phyloP scores from a whole-genome alignment of 2,329 filamentous ascomycete genomes.

The Cladosporium phlei region DNA sequence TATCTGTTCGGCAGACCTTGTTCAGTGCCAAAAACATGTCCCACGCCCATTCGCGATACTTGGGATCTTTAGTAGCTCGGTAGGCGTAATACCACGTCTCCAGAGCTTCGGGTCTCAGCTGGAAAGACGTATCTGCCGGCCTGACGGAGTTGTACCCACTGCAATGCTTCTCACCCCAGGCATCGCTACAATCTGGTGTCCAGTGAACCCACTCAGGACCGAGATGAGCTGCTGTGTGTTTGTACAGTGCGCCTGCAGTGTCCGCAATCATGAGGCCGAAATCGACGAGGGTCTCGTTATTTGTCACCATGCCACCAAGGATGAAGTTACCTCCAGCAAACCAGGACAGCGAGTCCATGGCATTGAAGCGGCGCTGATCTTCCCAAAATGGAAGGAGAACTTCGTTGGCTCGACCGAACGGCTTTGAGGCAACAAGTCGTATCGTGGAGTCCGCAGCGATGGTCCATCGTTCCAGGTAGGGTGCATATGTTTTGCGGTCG shows the following conservation, averaged over 20 bases:
- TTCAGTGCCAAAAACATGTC: slow-evolving; percentile 22
- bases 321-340: slow-evolving; percentile 34
- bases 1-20: slow-evolving; percentile 21
- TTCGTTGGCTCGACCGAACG: slow-evolving; percentile 28
- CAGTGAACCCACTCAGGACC: slow-evolving; percentile 28
- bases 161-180: slow-evolving; percentile 12
- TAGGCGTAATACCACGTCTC: slow-evolving; percentile 33
- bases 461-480: slow-evolving; percentile 28
- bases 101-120: slow-evolving; percentile 27
- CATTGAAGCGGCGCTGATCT: slow-evolving; percentile 17
- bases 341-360: slow-evolving; percentile 29
- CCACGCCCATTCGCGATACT: slow-evolving; percentile 29
- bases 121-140: slow-evolving; percentile 16
- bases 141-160: slow-evolving; percentile 16
- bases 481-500: slow-evolving; percentile 23
- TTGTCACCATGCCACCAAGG: slow-evolving; percentile 28
- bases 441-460: slow-evolving; percentile 31
- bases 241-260: slow-evolving; percentile 22
- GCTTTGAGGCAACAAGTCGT: slow-evolving; percentile 25
- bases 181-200: slow-evolving; percentile 18
- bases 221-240: slow-evolving; percentile 23
- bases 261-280: slow-evolving; percentile 30
- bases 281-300: slow-evolving; percentile 25
- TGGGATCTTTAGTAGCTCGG: slow-evolving; percentile 25
- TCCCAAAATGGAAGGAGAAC: slow-evolving; percentile 28